These are phyloP conservation scores for Trichoderma brevicompactum DNA, from an alignment of 2,329 filamentous ascomycete species.

Conservation along the genomic window DNA sequence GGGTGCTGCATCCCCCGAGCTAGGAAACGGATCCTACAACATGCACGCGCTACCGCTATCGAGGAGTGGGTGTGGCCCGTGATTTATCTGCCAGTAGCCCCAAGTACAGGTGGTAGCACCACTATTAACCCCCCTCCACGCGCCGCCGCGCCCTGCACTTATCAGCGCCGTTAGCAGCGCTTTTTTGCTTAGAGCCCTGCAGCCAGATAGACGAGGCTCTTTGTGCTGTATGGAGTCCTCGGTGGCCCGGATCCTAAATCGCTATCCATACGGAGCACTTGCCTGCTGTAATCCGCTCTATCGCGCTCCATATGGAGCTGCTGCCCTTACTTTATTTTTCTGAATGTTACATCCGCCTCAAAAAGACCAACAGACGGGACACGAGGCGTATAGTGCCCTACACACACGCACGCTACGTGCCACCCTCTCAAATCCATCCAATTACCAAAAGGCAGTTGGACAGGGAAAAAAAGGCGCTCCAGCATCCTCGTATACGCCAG, in stretches of 20 bases:
- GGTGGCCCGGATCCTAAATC: not conserved
- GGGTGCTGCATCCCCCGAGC: constrained; percentile 1
- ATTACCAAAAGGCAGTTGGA: too few relatives aligned
- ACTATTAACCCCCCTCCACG: too few relatives aligned
- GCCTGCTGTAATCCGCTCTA: too few relatives aligned
- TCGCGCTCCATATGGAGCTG: not conserved
- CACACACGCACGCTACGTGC: too few relatives aligned
- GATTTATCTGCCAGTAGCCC: not conserved
- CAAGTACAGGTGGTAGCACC: too few relatives aligned
- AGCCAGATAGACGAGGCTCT: not conserved
- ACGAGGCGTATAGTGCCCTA: too few relatives aligned
- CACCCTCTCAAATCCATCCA: too few relatives aligned
- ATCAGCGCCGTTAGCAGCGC: not conserved
- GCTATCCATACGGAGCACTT: not conserved
- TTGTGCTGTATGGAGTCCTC: not conserved
- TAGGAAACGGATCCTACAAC: constrained; percentile 3
- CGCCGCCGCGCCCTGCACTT: not conserved
- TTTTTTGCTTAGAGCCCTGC: too few relatives aligned
- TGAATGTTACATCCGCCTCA: constrained; percentile 26
- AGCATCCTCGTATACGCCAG: not conserved
- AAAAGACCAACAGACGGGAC: not conserved
- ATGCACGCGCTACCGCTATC: constrained; percentile 1
- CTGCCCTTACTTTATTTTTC: too few relatives aligned
- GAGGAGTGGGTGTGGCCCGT: not conserved
- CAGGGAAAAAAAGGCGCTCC: too few relatives aligned